These are phyloP conservation scores for Hanseniaspora meyeri DNA, from an alignment of 805 yeast genomes.

Conservation along the genomic window DNA sequence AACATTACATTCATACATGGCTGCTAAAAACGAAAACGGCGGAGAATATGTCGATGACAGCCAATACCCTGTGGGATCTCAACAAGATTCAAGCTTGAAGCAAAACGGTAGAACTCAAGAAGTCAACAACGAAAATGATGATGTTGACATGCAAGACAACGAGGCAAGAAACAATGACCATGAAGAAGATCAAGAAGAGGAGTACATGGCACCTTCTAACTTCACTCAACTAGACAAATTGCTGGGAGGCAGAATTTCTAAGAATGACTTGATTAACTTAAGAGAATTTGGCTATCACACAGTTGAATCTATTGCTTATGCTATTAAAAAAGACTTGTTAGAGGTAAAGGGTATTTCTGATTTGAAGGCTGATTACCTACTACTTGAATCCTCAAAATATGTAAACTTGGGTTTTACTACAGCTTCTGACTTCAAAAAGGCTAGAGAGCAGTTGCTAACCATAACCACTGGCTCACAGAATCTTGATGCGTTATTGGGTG, in stretches of 20 bases:
- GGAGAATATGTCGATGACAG: neutral
- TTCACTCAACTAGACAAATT: conserved; percentile 28
- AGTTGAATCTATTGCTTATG: conserved; percentile 84
- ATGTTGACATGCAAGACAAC: neutral
- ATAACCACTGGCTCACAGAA: conserved; percentile 92
- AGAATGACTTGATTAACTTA: conserved; percentile 66
- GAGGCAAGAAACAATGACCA: neutral
- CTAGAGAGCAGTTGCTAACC: conserved; percentile 82
- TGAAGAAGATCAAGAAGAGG: conserved; percentile 31
- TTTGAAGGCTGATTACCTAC: conserved; percentile 78
- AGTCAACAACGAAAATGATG: neutral
- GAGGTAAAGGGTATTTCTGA: conserved; percentile 87
- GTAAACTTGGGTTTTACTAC: conserved; percentile 97
- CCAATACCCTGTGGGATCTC: neutral
- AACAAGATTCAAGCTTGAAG: neutral
- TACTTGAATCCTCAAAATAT: conserved; percentile 68
- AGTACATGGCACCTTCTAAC: conserved; percentile 34
- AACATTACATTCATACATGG: neutral
- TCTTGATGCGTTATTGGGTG: conserved; percentile 83
- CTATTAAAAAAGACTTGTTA: conserved; percentile 69
- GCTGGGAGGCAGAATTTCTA: conserved; percentile 74
- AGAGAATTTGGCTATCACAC: conserved; percentile 78
- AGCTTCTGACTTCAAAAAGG: conserved; percentile 82
- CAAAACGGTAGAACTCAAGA: conserved; percentile 1
- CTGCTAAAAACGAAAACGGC: neutral